phyloP scores from a whole-genome alignment of 257 asterid genomes.

The Avicennia marina region DNA sequence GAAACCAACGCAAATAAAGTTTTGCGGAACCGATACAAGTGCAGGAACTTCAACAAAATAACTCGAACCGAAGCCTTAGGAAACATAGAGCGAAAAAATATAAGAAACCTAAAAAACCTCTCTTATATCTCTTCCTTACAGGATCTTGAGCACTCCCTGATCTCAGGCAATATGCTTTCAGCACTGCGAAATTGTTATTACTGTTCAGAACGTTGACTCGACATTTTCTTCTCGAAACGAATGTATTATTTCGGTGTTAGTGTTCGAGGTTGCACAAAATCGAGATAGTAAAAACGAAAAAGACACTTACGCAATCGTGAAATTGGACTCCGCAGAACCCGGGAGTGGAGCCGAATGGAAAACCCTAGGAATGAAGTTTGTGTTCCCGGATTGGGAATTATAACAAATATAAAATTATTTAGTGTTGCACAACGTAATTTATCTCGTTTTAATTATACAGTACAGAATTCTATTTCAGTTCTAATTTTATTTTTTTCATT shows the following conservation, averaged over 20 bases:
- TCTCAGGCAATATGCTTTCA: not conserved
- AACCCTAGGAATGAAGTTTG: no score
- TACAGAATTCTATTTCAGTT: no score
- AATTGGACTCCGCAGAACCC: not conserved
- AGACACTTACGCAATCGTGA: conserved; percentile 16
- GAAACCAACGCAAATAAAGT: not conserved
- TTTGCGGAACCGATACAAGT: not conserved
- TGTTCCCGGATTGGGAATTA: no score
- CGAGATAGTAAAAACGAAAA: not conserved
- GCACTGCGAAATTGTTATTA: not conserved
- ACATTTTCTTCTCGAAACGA: not conserved
- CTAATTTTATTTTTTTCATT: no score
- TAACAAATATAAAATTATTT: no score
- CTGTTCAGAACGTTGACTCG: not conserved
- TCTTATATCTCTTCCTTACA: not conserved
- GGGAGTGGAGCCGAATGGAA: not conserved
- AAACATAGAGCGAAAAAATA: not conserved
- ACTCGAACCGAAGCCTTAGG: not conserved
- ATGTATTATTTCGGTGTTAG: not conserved
- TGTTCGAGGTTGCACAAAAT: not conserved
- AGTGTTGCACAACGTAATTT: no score
- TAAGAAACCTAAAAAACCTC: not conserved
- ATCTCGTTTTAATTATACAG: no score
- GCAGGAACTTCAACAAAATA: not conserved
- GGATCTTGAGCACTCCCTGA: not conserved